Base-by-base conservation (phyloP, 2,329 filamentous ascomycete genomes). In the Colletotrichum tabaci region DNA sequence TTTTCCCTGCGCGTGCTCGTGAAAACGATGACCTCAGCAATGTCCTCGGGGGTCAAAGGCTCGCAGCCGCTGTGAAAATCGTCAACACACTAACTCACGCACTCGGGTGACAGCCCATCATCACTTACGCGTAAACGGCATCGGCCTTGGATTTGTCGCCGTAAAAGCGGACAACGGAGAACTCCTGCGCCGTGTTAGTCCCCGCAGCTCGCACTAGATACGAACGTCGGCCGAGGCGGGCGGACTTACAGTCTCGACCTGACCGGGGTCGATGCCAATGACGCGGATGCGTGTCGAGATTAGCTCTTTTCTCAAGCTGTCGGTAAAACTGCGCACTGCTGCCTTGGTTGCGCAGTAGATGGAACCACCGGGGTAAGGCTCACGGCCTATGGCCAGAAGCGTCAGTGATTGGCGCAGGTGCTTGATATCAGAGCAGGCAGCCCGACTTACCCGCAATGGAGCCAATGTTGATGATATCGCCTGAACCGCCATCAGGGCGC, bases 341-440 rank as follows among this genome's bases (percentile, higher is more conserved):
- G 95, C 94, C 84, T 98, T 98, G 71, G 93, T 95, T 1, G 95
- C 94, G 82, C 95, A 98, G 87, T 98, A 98, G 79, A 98, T 97
- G 80, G 91, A 91, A 38, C 95, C 95, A 61, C 94, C 94, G 1
- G 90, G 86, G 81, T 98, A 98, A 13, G 94, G 89, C 77, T 97
- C 95, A 55, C 95, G 89, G 40, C 94, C 82, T 81, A 35, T n/a
- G 6, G 18, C 42, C 16, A 26, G n/a, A 49, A 46, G 35, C 10
- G 42, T 57, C 15, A 68, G 55, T 53, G 44, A 49, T 3, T 8
- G 47, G 15, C 6, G 23, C 46, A 10, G 8, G 8, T 21, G 58
- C 26, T 21, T 12, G n/a, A 18, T 40, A 12, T n/a, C 18, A 16
- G 18, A 1, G 10, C 10, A 7, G 13, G 7, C 10, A 15, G 46